Percentiles rank a stretch among this genome's conserved stretches.
Evolutionary conservation across 2,329 filamentous ascomycete genomes (phyloP).

Genomic region (Aspergillus sp.): DNA sequence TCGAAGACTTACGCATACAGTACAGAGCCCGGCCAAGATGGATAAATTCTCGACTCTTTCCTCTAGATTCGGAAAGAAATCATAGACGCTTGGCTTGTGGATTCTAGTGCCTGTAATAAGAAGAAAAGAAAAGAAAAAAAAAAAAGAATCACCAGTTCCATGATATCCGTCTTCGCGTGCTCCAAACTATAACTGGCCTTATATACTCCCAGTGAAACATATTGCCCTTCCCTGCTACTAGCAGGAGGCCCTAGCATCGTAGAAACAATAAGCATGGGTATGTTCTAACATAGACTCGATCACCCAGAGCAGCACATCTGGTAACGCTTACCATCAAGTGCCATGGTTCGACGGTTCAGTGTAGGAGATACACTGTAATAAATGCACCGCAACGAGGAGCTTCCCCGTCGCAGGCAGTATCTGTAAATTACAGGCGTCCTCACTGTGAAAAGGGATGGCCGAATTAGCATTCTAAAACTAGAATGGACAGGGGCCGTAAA

Average conservation of each 20-base stretch:
- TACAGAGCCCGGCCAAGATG: slow-evolving; percentile 59
- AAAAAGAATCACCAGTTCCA: neutral
- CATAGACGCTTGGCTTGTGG: slow-evolving; percentile 3
- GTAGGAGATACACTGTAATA: no score
- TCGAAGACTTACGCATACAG: slow-evolving; percentile 62
- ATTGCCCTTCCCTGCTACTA: neutral
- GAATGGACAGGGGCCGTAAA: neutral
- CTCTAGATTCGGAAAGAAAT: slow-evolving; percentile 70
- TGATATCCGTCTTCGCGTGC: neutral
- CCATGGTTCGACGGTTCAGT: no score
- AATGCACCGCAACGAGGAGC: neutral
- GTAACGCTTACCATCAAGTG: neutral
- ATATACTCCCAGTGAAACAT: neutral
- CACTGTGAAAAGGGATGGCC: neutral
- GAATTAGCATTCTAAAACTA: neutral
- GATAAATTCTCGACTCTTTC: slow-evolving; percentile 71
- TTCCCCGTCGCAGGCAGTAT: neutral
- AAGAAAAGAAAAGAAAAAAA: slow-evolving; percentile 12
- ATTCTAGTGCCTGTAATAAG: slow-evolving; percentile 3
- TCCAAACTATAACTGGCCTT: neutral
- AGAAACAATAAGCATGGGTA: slow-evolving; percentile 4
- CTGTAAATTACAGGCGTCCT: neutral
- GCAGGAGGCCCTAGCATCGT: neutral
- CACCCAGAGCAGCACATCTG: slow-evolving; percentile 1
- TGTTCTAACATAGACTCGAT: neutral